phyloP scores from a whole-genome alignment of 2,329 filamentous ascomycete genomes.

The Hymenoscyphus infarciens region DNA sequence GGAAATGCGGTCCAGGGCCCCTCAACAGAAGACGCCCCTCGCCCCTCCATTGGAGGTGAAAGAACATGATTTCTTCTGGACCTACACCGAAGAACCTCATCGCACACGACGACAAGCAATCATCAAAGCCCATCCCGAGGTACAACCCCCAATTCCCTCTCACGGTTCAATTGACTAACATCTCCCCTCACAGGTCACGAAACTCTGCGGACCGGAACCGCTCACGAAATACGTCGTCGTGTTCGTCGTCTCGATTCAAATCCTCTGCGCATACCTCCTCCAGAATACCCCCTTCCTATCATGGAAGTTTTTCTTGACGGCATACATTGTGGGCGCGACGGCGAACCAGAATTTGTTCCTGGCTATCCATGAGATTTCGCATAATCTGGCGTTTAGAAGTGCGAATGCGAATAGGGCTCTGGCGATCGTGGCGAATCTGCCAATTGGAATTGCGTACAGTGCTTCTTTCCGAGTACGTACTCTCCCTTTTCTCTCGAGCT shows the following conservation, averaged over 20 bases:
- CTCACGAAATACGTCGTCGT: constrained; percentile 91
- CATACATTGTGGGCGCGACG: constrained; percentile 89
- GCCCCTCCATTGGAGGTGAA: constrained; percentile 27
- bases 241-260: constrained; percentile 77
- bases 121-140: constrained; percentile 97
- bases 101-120: constrained; percentile 86
- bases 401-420: constrained; percentile 77
- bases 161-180: background rate
- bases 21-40: constrained; percentile 12
- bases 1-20: constrained; percentile 14
- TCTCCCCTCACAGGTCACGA: constrained; percentile 67
- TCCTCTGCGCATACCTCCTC: constrained; percentile 73
- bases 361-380: constrained; percentile 97
- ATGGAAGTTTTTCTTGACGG: constrained; percentile 78
- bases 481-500: background rate
- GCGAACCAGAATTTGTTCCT: constrained; percentile 98
- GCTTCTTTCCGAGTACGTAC: constrained; percentile 79
- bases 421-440: constrained; percentile 90
- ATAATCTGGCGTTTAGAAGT: constrained; percentile 90
- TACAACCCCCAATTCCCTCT: constrained; percentile 37
- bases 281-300: constrained; percentile 76
- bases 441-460: constrained; percentile 93
- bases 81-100: constrained; percentile 97
- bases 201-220: constrained; percentile 93
- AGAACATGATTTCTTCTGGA: constrained; percentile 78